Evolutionary conservation across 495 filamentous ascomycete species (phyloP).

Genomic region (Chaetomium tenue): DNA sequence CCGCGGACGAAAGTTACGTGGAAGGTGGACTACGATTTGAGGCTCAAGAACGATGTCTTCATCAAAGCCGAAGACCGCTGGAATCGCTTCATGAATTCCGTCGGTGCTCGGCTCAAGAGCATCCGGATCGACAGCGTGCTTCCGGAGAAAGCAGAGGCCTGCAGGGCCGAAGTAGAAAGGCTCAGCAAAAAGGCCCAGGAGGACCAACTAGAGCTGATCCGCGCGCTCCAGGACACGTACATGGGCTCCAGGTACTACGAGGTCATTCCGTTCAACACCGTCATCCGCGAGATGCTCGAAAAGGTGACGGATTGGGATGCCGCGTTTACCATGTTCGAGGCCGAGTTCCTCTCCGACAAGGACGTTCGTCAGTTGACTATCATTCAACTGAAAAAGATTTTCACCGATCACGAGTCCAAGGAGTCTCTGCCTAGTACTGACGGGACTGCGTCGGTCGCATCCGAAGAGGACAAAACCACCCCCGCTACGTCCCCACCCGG

Average conservation of each 20-base stretch:
- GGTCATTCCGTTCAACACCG: slow-evolving; percentile 85
- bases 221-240: slow-evolving; percentile 83
- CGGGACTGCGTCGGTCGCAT: slow-evolving; percentile 45
- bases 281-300: slow-evolving; percentile 84
- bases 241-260: slow-evolving; percentile 94
- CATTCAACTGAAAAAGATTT: slow-evolving; percentile 91
- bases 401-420: slow-evolving; percentile 80
- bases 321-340: slow-evolving; percentile 84
- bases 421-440: slow-evolving; percentile 67
- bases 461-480: slow-evolving; percentile 45
- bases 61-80: slow-evolving; percentile 73
- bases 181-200: slow-evolving; percentile 74
- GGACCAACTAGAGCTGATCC: slow-evolving; percentile 68
- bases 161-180: slow-evolving; percentile 73
- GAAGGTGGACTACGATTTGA: slow-evolving; percentile 93
- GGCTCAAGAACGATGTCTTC: slow-evolving; percentile 88
- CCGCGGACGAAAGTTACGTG: slow-evolving; percentile 87
- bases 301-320: slow-evolving; percentile 93
- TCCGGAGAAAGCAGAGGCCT: slow-evolving; percentile 78
- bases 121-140: slow-evolving; percentile 88
- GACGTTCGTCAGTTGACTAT: slow-evolving; percentile 91
- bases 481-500: slow-evolving; percentile 37
- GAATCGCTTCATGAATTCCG: slow-evolving; percentile 80
- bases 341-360: slow-evolving; percentile 94
- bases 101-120: slow-evolving; percentile 74